A percentile compares a stretch with the other conserved stretches of the same genome.
These are phyloP conservation scores for Suhomyces wounanorum DNA, from an alignment of 1,139 yeast species.

Conservation along the genomic window DNA sequence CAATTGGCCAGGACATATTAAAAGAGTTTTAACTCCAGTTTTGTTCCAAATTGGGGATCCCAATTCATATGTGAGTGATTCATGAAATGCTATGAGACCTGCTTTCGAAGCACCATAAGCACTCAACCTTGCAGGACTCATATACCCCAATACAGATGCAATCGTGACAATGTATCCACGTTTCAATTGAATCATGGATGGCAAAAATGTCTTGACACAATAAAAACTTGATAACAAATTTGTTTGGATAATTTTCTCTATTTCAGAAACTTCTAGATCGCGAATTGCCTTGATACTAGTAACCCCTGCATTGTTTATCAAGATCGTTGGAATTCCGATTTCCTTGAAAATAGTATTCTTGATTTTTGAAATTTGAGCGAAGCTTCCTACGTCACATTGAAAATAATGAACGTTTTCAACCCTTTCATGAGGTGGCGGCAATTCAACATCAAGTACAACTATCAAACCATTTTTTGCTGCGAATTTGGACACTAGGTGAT, in stretches of 20 bases:
- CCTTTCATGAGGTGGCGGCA: constrained; percentile 49
- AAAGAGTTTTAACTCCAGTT: constrained; percentile 66
- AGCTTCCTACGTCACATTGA: constrained; percentile 67
- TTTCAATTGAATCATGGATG: constrained; percentile 61
- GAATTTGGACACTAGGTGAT: constrained; percentile 54
- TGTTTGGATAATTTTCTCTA: constrained; percentile 61
- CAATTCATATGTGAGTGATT: constrained; percentile 72
- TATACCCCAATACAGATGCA: constrained; percentile 80
- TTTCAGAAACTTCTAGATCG: constrained; percentile 55
- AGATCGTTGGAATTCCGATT: constrained; percentile 62
- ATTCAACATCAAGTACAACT: constrained; percentile 61
- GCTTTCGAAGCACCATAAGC: constrained; percentile 92
- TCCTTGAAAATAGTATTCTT: constrained; percentile 42
- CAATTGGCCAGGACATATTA: constrained; percentile 87
- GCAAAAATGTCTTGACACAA: constrained; percentile 69
- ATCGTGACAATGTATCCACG: constrained; percentile 81
- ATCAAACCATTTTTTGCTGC: constrained; percentile 46
- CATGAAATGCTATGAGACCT: constrained; percentile 82
- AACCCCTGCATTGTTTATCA: constrained; percentile 85
- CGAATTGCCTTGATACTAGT: constrained; percentile 58
- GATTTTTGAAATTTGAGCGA: constrained; percentile 35
- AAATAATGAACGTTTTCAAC: constrained; percentile 53
- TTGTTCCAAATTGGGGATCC: constrained; percentile 51
- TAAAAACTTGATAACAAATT: constrained; percentile 72
- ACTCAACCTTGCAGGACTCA: constrained; percentile 79